Evolutionary conservation across 1,284 basidiomycete genomes (phyloP).

Genomic region (Schizopora paradoxa): DNA sequence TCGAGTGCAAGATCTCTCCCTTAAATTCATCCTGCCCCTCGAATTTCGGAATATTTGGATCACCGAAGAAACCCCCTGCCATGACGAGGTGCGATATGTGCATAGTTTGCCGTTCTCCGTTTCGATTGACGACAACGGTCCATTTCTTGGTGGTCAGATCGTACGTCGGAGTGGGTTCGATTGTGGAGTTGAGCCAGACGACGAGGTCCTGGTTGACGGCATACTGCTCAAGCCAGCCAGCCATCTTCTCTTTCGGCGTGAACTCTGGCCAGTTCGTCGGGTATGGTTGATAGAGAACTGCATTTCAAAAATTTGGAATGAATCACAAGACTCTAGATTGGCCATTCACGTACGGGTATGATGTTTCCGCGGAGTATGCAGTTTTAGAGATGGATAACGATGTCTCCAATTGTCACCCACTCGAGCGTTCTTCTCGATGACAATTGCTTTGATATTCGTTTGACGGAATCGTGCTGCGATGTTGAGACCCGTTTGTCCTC

Average conservation of each 20-base stretch:
- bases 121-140: constrained; percentile 27
- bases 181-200: constrained; percentile 30
- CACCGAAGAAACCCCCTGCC: constrained; percentile 34
- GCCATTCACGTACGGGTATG: constrained; percentile 28
- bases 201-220: constrained; percentile 32
- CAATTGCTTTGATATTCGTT: constrained; percentile 42
- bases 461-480: constrained; percentile 47
- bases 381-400: constrained; percentile 44
- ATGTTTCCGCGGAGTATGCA: constrained; percentile 39
- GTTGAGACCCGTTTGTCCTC: constrained; percentile 48
- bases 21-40: constrained; percentile 22
- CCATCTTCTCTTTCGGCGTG: constrained; percentile 34
- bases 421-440: constrained; percentile 42
- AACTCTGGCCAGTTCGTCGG: constrained; percentile 34
- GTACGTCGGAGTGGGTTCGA: constrained; percentile 27
- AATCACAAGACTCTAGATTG: not conserved
- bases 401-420: constrained; percentile 53
- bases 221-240: constrained; percentile 36
- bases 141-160: constrained; percentile 28
- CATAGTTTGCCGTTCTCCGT: constrained; percentile 26
- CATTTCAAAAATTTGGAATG: not conserved
- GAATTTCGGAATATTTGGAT: constrained; percentile 30
- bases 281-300: constrained; percentile 38
- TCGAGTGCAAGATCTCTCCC: constrained; percentile 30
- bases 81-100: constrained; percentile 34